These are phyloP conservation scores for Hirsutella minnesotensis DNA, from an alignment of 2,329 filamentous ascomycete species.

Conservation along the genomic window DNA sequence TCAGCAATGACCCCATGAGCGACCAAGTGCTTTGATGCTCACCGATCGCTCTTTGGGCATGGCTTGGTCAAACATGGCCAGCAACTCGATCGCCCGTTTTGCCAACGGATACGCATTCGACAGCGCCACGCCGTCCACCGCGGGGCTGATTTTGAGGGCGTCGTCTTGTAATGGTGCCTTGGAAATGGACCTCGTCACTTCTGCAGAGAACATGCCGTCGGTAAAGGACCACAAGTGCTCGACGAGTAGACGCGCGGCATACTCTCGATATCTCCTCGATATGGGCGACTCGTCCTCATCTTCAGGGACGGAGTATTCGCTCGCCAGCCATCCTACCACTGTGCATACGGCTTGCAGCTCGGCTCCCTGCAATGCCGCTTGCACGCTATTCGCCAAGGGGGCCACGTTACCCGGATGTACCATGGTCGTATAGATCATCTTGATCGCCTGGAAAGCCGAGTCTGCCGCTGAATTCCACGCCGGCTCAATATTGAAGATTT, in stretches of 20 bases:
- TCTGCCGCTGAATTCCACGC: constrained; percentile 35
- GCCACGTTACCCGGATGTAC: constrained; percentile 42
- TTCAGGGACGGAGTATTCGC: constrained; percentile 44
- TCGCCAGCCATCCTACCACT: constrained; percentile 44
- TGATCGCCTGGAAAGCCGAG: constrained; percentile 40
- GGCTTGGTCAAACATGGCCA: constrained; percentile 50
- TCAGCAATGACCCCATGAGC: constrained; percentile 6
- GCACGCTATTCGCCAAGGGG: constrained; percentile 37
- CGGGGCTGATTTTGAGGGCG: constrained; percentile 37
- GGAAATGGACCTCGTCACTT: constrained; percentile 42
- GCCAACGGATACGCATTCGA: constrained; percentile 48
- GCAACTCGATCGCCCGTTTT: constrained; percentile 44
- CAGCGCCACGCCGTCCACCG: constrained; percentile 34
- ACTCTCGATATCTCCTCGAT: constrained; percentile 40
- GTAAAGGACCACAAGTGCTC: constrained; percentile 47
- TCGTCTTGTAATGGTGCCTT: constrained; percentile 34
- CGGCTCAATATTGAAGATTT: constrained; percentile 44
- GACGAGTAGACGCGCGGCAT: constrained; percentile 41
- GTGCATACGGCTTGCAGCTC: constrained; percentile 40
- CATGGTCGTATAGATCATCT: constrained; percentile 35
- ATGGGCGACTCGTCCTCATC: constrained; percentile 47
- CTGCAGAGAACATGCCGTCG: constrained; percentile 41
- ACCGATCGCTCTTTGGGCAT: constrained; percentile 54
- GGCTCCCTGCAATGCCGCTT: constrained; percentile 33
- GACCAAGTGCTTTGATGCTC: constrained; percentile 17